These are phyloP conservation scores for Pyropia haitanensis DNA, from an alignment of 23 red algal genomes.

Conservation along the genomic window DNA sequence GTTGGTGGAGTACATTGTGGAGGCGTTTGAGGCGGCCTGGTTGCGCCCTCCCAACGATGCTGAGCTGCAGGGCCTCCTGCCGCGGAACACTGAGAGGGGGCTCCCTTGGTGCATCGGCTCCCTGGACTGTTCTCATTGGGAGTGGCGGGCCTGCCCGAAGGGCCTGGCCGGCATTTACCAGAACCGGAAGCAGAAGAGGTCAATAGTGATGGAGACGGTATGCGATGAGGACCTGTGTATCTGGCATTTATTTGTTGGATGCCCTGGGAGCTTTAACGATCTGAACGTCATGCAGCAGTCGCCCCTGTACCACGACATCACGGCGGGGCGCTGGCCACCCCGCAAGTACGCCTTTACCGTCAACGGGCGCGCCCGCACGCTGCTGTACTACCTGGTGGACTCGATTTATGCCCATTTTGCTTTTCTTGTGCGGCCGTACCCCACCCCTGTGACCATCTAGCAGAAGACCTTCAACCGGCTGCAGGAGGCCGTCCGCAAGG, in stretches of 20 bases:
- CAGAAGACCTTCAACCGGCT: background rate
- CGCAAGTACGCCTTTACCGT: background rate
- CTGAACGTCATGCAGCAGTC: constrained; percentile 11
- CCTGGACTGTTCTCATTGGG: constrained; percentile 24
- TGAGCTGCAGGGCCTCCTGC: constrained; percentile 5
- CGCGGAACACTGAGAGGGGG: background rate
- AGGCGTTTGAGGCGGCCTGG: constrained; percentile 7
- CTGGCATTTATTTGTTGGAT: constrained; percentile 22
- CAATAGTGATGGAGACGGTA: constrained; percentile 19
- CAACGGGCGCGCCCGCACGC: background rate
- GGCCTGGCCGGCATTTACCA: constrained; percentile 11
- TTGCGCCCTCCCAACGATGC: constrained; percentile 3
- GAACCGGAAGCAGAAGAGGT: constrained; percentile 3
- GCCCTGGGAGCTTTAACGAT: constrained; percentile 13
- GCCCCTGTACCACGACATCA: background rate
- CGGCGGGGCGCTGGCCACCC: background rate
- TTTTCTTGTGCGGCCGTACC: background rate
- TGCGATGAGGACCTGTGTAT: constrained; percentile 24
- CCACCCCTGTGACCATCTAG: background rate
- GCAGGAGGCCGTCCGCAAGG: constrained; percentile 7
- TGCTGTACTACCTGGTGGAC: constrained; percentile 7
- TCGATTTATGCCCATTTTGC: background rate
- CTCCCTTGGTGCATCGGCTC: constrained; percentile 11
- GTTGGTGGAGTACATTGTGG: constrained; percentile 13
- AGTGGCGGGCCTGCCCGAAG: constrained; percentile 16